These are phyloP conservation scores for Aspergillus sp. DNA, from an alignment of 2,329 filamentous ascomycete genomes.

Conservation along the genomic window DNA sequence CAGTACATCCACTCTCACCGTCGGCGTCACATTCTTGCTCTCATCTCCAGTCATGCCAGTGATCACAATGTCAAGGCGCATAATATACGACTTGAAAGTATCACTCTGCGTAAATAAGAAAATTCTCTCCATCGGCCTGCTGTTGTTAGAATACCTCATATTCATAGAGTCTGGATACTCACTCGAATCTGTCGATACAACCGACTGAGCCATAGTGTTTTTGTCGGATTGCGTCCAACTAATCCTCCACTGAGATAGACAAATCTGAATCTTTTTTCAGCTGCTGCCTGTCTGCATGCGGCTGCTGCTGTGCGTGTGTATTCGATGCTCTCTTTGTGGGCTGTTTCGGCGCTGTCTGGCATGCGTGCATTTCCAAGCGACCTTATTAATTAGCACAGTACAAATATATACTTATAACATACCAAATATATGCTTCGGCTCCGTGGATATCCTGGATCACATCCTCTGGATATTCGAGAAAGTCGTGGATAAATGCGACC, in stretches of 20 bases:
- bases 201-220: conserved; percentile 32
- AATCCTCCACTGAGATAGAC: conserved; percentile 35
- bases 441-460: conserved; percentile 36
- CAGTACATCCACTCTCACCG: neutral
- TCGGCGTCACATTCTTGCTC: neutral
- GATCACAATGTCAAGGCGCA: neutral
- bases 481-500: conserved; percentile 51
- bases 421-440: conserved; percentile 46
- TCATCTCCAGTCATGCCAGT: neutral
- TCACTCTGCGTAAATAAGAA: neutral
- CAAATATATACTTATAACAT: too few species aligned
- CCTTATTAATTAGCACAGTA: too few species aligned
- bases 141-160: neutral
- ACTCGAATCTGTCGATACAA: conserved; percentile 24
- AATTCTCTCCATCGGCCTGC: neutral
- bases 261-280: conserved; percentile 34
- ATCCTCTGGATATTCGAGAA: conserved; percentile 46
- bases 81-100: neutral
- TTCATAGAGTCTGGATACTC: neutral
- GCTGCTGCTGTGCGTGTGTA: conserved; percentile 2
- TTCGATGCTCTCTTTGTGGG: neutral
- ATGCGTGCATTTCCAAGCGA: conserved; percentile 14
- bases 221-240: conserved; percentile 36
- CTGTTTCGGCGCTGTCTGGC: conserved; percentile 8
- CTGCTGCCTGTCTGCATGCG: conserved; percentile 9